Evolutionary conservation across 805 yeast species (phyloP).

Genomic region (Naumovozyma baii): DNA sequence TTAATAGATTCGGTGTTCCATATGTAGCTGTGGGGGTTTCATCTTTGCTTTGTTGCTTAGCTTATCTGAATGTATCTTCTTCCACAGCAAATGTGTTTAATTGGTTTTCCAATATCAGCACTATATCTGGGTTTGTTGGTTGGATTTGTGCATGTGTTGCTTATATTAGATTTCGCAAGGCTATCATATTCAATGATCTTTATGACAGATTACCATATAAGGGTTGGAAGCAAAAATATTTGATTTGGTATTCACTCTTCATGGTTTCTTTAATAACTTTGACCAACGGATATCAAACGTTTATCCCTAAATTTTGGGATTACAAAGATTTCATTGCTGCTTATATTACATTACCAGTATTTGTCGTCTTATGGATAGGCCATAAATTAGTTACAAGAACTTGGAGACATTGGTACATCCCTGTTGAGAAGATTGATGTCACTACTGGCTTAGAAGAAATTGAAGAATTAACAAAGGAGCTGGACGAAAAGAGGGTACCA

Average conservation of each 20-base stretch:
- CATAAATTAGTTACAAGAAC: constrained; percentile 44
- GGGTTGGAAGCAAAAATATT: constrained; percentile 47
- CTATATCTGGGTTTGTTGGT: constrained; percentile 56
- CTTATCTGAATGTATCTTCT: constrained; percentile 47
- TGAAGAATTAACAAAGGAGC: constrained; percentile 40
- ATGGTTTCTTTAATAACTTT: constrained; percentile 44
- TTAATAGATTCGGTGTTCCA: constrained; percentile 50
- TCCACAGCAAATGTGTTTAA: constrained; percentile 45
- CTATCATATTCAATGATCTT: constrained; percentile 43
- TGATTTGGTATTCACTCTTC: constrained; percentile 45
- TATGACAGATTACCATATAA: constrained; percentile 49
- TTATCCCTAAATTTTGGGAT: constrained; percentile 41
- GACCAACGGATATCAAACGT: constrained; percentile 67
- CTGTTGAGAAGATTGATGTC: constrained; percentile 51
- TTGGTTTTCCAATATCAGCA: constrained; percentile 58
- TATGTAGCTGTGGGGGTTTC: constrained; percentile 25
- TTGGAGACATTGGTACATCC: constrained; percentile 36
- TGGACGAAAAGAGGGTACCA: constrained; percentile 16
- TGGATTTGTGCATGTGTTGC: constrained; percentile 49
- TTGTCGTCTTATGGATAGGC: constrained; percentile 43
- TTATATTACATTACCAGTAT: constrained; percentile 45
- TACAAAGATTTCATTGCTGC: constrained; percentile 59
- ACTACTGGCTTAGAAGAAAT: constrained; percentile 49
- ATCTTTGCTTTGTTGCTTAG: constrained; percentile 33
- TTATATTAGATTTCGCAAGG: constrained; percentile 56